Percentiles rank a stretch among this genome's conserved stretches.
These are phyloP conservation scores for Fusarium nematophilum DNA, from an alignment of 2,329 filamentous ascomycete genomes.

Conservation along the genomic window DNA sequence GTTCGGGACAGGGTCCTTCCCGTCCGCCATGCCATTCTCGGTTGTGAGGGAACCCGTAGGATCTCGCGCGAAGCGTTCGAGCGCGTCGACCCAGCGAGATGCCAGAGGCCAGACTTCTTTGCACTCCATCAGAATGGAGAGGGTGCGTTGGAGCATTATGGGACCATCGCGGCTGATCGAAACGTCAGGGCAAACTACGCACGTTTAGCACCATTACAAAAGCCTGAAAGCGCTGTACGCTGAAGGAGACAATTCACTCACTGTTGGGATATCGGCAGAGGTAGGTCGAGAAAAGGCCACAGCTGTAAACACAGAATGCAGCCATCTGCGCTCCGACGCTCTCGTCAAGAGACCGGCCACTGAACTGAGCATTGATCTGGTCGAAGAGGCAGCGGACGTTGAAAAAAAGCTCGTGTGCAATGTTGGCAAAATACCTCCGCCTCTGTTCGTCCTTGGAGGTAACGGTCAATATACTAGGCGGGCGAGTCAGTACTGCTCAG, in stretches of 20 bases:
- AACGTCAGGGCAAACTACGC: slow-evolving; percentile 57
- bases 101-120: slow-evolving; percentile 65
- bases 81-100: slow-evolving; percentile 62
- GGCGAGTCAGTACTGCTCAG: slow-evolving; percentile 3
- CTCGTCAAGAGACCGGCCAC: slow-evolving; percentile 57
- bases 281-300: slow-evolving; percentile 63
- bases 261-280: slow-evolving; percentile 62
- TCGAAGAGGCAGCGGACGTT: slow-evolving; percentile 61
- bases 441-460: slow-evolving; percentile 52
- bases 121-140: slow-evolving; percentile 60
- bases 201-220: slow-evolving; percentile 15
- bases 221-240: not conserved
- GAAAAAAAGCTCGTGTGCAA: slow-evolving; percentile 60
- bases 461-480: slow-evolving; percentile 56
- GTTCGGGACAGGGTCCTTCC: slow-evolving; percentile 50
- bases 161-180: slow-evolving; percentile 54
- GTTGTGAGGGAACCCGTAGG: slow-evolving; percentile 54
- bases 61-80: slow-evolving; percentile 60
- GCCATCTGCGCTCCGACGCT: slow-evolving; percentile 66
- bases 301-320: slow-evolving; percentile 67
- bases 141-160: slow-evolving; percentile 58
- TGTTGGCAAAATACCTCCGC: slow-evolving; percentile 55
- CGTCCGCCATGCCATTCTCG: slow-evolving; percentile 64
- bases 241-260: slow-evolving; percentile 44
- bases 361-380: slow-evolving; percentile 64